Base-by-base conservation (phyloP, 2,329 filamentous ascomycete genomes). In the Penicillium sp. region DNA sequence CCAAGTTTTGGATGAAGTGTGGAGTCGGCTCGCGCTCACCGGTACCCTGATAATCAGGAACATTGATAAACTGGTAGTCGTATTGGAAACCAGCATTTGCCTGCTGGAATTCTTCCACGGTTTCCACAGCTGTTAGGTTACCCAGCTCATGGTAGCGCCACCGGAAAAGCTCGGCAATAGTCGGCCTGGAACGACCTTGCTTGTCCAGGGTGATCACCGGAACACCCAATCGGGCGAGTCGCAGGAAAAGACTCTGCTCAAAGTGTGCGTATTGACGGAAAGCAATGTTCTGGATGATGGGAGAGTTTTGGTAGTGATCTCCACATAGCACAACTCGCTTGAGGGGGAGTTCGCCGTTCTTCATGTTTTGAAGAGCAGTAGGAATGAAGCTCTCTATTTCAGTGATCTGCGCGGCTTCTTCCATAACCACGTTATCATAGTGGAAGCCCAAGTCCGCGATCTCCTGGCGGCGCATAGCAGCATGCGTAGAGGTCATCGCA, bases 401-500 rank as follows among this genome's bases (percentile, higher is more conserved):
- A 0, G 94, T 99, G 73, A 99, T 94, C 74, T 99, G 95, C 13
- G 95, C 95, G 5, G 95, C 94, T 83, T 99, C 95, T 81, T 99
- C 95, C 91, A 99, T 97, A 57, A 99, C 85, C 13, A 99, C 91
- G 67, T 97, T 99, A 81, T 98, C 93, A 72, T 99, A 99, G 69
- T 92, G 92, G 79, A 99, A 99, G 17, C 93, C 93, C n/a, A 98
- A 85, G 17, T 87, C 85, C 0, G 92, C 90, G 70, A 99, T 98
- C 72, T 98, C 94, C 65, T 92, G 88, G 65, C 94, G 85, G 64
- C 93, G 88, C 85, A 99, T 99, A 1, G 95, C 95, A 4, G 95
- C 96, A 77, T 99, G 95, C 0, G 96, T 99, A 4, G 93, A 96
- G 19, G 95, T 99, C 96, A 99, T 99, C 61, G 95, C 96, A 67